Conservation (phyloP, 768 basidiomycete species). For the Mycena kentingensis region DNA sequence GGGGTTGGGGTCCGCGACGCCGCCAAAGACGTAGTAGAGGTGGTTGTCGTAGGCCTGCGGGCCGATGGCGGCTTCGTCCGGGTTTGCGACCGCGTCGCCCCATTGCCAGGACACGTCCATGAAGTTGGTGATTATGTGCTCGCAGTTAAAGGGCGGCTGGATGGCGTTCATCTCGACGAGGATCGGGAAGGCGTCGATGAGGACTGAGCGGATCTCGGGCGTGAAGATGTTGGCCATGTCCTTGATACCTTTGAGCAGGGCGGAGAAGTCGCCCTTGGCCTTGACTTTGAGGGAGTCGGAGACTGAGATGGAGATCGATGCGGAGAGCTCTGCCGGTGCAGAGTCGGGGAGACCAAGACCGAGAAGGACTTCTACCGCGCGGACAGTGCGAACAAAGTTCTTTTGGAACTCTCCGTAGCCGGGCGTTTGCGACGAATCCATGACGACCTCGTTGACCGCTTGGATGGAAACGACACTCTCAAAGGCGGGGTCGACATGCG, state of each 20-base stretch:
- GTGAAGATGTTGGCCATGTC: conserved; percentile 27
- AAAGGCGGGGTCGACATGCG: conserved; percentile 72
- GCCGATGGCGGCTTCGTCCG: conserved; percentile 65
- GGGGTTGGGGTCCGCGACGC: conserved; percentile 66
- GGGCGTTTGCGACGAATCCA: conserved; percentile 68
- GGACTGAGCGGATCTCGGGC: conserved; percentile 29
- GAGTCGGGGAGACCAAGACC: conserved; percentile 42
- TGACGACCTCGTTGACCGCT: conserved; percentile 78
- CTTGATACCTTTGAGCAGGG: conserved; percentile 26
- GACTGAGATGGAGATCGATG: too few relatives aligned
- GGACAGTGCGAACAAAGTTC: conserved; percentile 66
- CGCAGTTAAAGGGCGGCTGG: not conserved
- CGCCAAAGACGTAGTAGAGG: conserved; percentile 74
- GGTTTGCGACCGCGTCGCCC: conserved; percentile 63
- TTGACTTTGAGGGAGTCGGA: conserved; percentile 34
- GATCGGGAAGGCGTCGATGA: conserved; percentile 42
- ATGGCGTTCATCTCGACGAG: conserved; percentile 29
- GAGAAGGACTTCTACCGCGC: conserved; percentile 62
- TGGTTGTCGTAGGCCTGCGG: conserved; percentile 80
- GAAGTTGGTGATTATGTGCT: conserved; percentile 49
- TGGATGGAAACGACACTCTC: conserved; percentile 69
- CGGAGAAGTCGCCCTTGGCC: conserved; percentile 29
- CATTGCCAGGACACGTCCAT: conserved; percentile 83
- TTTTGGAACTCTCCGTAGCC: conserved; percentile 69
- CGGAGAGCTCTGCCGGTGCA: conserved; percentile 28